A percentile compares a stretch with the other conserved stretches of the same genome.
phyloP scores from a whole-genome alignment of 169 alveolate species.

The Plasmodium inui region DNA sequence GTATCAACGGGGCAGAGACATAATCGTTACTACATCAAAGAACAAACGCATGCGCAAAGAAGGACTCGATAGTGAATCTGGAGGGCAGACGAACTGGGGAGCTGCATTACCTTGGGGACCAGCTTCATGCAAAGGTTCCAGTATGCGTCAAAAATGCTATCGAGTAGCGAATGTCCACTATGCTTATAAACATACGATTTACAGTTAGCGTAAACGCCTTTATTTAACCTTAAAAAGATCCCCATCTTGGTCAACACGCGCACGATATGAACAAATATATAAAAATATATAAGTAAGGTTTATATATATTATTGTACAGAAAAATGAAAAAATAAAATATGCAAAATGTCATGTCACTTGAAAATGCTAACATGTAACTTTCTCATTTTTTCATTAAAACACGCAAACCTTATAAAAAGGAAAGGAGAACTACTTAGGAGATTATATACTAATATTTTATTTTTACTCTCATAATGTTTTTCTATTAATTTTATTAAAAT shows the following conservation, averaged over 20 bases:
- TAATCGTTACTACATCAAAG: not conserved
- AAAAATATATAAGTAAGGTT: not conserved
- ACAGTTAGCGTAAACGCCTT: conserved; percentile 63
- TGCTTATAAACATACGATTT: conserved; percentile 70
- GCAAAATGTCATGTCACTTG: not conserved
- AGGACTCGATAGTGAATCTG: not conserved
- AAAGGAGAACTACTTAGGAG: not conserved
- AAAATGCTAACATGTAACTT: not conserved
- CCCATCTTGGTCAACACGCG: conserved; percentile 40
- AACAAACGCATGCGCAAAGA: not conserved
- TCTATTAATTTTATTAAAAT: not conserved
- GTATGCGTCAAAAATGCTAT: conserved; percentile 49
- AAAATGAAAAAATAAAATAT: conserved; percentile 10
- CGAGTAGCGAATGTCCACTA: conserved; percentile 51
- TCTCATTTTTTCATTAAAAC: conserved; percentile 25
- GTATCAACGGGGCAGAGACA: not conserved
- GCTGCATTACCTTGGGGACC: conserved; percentile 54
- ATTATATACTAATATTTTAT: not conserved
- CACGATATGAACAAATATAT: not conserved
- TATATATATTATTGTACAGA: conserved; percentile 5
- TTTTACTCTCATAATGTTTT: conserved; percentile 12
- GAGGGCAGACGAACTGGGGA: not conserved
- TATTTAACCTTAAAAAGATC: conserved; percentile 36
- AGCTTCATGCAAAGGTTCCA: conserved; percentile 61
- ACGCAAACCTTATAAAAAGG: not conserved